These are phyloP conservation scores for Meira nashicola DNA, from an alignment of 1,284 basidiomycete genomes.

Conservation along the genomic window DNA sequence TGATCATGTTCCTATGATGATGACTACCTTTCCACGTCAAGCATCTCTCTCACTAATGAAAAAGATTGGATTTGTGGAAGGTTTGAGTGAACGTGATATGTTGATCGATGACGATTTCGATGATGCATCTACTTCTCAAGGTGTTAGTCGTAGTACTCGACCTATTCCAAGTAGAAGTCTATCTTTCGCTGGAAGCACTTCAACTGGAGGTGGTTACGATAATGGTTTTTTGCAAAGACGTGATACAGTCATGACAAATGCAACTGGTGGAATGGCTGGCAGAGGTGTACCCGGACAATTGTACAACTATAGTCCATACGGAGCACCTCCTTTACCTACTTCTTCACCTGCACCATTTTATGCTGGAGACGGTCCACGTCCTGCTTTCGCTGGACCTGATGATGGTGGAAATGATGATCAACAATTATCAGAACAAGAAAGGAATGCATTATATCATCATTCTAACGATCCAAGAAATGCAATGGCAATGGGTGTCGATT, in stretches of 20 bases:
- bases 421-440: conserved; percentile 28
- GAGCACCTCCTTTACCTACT: conserved; percentile 25
- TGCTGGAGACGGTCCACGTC: conserved; percentile 15
- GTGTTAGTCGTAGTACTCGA: neutral
- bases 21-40: conserved; percentile 34
- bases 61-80: conserved; percentile 44
- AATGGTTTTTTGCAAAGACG: conserved; percentile 19
- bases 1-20: conserved; percentile 45
- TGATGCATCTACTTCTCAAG: neutral
- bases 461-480: conserved; percentile 3
- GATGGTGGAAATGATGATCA: conserved; percentile 39
- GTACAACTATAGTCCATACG: conserved; percentile 36
- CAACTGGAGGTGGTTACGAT: neutral
- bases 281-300: conserved; percentile 43
- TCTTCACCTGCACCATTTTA: no score
- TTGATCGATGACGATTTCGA: neutral
- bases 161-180: conserved; percentile 19
- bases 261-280: conserved; percentile 42
- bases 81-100: conserved; percentile 23
- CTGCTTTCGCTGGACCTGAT: conserved; percentile 37
- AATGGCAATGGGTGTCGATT: conserved; percentile 1
- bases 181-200: conserved; percentile 20
- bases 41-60: conserved; percentile 24
- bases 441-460: conserved; percentile 27
- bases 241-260: conserved; percentile 39